Base-by-base conservation (phyloP, 1,139 yeast genomes). In the Torulaspora globosa region DNA sequence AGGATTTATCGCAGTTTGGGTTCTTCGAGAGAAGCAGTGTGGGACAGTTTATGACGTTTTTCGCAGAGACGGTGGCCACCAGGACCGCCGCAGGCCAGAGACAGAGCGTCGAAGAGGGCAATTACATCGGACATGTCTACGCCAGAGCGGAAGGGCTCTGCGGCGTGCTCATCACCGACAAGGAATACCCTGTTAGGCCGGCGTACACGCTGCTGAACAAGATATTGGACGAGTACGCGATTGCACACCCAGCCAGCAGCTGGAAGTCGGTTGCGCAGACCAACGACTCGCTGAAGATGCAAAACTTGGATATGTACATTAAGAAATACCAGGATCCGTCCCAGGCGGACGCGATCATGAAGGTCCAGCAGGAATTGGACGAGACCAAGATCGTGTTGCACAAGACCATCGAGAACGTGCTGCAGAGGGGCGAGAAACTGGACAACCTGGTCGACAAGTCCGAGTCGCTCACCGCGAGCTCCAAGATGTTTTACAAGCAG, bases 141-240 rank as follows among this genome's bases (percentile, higher is more conserved):
- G 82, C 90, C 21, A 78, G 97, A 56, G 70, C 84, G 28, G 98
- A 94, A 67, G 97, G 97, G 1, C 65, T 92, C 40, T 85, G 95
- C n/a, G 96, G 96, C 53, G 96, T 92, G 24, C 71, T 92, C 50
- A 86, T 94, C 65, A 81, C 96, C 41, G 99, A 92, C 67, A 85
- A 85, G 66, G 97, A 92, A 58, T 92, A 92, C 68, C 98, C 98
- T 1, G 90, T 87, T 16, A 79, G 98, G 64, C 97, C 97, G n/a
- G 98, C 97, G 1, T 92, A 88, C 70, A 84, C 97, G 2, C 73
- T 92, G 54, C 77, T 92, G 61, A 92, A 90, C 75, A 92, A 89
- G 71, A 73, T 92, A 18, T 75, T 89, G 59, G 98, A 92, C 59
- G 97, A 92, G 67, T 92, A 88, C 68, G 72, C 90, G 50, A 76